Percentiles rank a stretch among this genome's conserved stretches.
Evolutionary conservation across 169 alveolate species (phyloP).

Genomic region (Plasmodium cynomolgi): DNA sequence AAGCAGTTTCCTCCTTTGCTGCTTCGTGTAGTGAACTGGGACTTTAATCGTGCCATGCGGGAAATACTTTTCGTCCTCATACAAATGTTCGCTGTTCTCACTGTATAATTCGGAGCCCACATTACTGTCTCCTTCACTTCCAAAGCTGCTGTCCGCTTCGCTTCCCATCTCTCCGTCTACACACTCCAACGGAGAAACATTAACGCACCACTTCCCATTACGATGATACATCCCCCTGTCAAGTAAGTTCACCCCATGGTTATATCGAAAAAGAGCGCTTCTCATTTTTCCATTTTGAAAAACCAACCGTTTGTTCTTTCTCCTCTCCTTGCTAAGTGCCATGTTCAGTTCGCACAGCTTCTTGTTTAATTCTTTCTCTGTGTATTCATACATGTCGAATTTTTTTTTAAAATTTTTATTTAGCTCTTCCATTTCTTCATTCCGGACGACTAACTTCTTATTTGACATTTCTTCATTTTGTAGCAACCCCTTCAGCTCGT

Average conservation of each 20-base stretch:
- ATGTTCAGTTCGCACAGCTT: constrained; percentile 24
- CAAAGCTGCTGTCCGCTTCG: not conserved
- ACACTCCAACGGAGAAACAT: not conserved
- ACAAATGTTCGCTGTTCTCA: not conserved
- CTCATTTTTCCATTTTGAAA: constrained; percentile 55
- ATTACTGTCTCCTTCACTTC: not conserved
- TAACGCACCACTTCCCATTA: not conserved
- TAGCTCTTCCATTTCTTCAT: constrained; percentile 18
- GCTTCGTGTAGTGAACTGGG: not conserved
- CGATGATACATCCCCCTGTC: not conserved
- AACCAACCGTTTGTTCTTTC: constrained; percentile 29
- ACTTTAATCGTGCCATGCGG: not conserved
- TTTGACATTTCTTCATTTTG: constrained; percentile 13
- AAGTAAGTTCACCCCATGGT: not conserved
- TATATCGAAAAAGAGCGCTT: not conserved
- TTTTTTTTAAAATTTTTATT: constrained; percentile 46
- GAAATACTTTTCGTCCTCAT: not conserved
- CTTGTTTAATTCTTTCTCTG: constrained; percentile 14
- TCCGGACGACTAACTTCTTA: not conserved
- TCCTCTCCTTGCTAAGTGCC: constrained; percentile 40
- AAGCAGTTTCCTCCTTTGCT: not conserved
- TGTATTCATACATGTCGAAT: not conserved
- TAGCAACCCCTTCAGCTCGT: constrained; percentile 13
- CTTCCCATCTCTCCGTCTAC: not conserved
- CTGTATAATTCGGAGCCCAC: not conserved